Evolutionary conservation across 2,329 filamentous ascomycete species (phyloP).

Genomic region (Coniochaeta sp.): DNA sequence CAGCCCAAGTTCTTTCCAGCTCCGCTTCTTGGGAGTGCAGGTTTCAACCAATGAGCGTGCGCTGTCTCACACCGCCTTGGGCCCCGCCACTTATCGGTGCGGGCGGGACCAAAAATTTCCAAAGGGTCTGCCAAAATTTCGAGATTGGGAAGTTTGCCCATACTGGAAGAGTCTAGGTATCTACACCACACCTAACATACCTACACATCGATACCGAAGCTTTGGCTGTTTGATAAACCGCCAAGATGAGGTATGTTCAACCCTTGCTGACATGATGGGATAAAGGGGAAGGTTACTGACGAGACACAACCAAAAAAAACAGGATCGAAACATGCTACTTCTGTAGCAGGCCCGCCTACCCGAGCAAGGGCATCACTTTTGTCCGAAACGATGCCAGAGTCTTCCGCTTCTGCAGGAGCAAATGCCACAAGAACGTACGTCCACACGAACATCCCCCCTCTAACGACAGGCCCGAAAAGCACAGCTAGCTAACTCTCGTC

Average conservation of each 20-base stretch:
- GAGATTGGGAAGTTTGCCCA: neutral
- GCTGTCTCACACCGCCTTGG: neutral
- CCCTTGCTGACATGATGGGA: neutral
- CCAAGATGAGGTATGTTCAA: constrained; percentile 10
- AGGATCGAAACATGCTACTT: constrained; percentile 64
- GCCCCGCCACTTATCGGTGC: neutral
- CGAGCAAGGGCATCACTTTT: constrained; percentile 50
- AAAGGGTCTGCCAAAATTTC: constrained; percentile 1
- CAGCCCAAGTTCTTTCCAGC: neutral
- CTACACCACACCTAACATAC: neutral
- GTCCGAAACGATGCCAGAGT: constrained; percentile 42
- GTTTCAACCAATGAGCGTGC: neutral
- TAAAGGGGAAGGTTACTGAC: neutral
- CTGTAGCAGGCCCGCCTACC: constrained; percentile 55
- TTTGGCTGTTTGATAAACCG: constrained; percentile 1
- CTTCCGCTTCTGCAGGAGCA: constrained; percentile 54
- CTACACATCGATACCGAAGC: neutral
- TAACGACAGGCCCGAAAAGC: neutral
- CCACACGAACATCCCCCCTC: constrained; percentile 3
- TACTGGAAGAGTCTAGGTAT: neutral
- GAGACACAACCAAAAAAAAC: neutral
- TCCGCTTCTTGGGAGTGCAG: too few relatives aligned
- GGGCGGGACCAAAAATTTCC: constrained; percentile 3
- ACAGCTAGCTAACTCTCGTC: constrained; percentile 1
- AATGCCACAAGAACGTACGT: constrained; percentile 48